A percentile compares a stretch with the other conserved stretches of the same genome.
Conservation (phyloP, 306 rosid genomes). For the Morella rubra region DNA sequence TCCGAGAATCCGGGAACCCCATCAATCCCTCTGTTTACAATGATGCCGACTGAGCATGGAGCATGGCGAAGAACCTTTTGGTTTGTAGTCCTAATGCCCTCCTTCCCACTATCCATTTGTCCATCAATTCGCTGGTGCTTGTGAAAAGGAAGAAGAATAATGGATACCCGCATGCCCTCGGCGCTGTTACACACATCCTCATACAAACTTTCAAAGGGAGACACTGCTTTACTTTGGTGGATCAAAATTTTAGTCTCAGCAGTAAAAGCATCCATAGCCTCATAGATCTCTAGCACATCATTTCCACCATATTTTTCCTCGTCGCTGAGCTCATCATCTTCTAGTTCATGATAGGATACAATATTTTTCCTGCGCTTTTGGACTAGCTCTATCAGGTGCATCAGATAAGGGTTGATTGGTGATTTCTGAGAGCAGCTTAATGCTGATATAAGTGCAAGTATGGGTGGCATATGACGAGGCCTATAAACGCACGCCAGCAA, state of each 20-base stretch:
- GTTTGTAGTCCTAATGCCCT: constrained; percentile 72
- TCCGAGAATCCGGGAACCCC: constrained; percentile 59
- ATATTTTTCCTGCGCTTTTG: constrained; percentile 51
- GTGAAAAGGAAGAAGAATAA: constrained; percentile 72
- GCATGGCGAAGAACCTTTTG: constrained; percentile 90
- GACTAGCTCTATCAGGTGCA: constrained; percentile 78
- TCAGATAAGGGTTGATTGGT: constrained; percentile 49
- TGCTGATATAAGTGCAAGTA: constrained; percentile 55
- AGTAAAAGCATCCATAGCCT: constrained; percentile 64
- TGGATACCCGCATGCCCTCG: constrained; percentile 63
- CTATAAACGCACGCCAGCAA: constrained; percentile 72
- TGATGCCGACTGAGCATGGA: constrained; percentile 70
- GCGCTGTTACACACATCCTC: constrained; percentile 83
- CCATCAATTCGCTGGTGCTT: constrained; percentile 92
- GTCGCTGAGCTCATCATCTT: constrained; percentile 61
- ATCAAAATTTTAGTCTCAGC: constrained; percentile 52
- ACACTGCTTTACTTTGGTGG: constrained; percentile 57
- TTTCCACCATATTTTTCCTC: constrained; percentile 80
- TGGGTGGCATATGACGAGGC: constrained; percentile 64
- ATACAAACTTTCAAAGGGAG: constrained; percentile 47
- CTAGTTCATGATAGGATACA: constrained; percentile 71
- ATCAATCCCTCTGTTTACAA: constrained; percentile 57
- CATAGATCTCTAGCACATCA: constrained; percentile 69
- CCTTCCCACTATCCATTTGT: constrained; percentile 80
- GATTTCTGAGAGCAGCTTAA: constrained; percentile 46